A percentile compares a stretch with the other conserved stretches of the same genome.
Evolutionary conservation across 164 flowering plant genomes (phyloP).

Genomic region (Magnolia changhungtana): DNA sequence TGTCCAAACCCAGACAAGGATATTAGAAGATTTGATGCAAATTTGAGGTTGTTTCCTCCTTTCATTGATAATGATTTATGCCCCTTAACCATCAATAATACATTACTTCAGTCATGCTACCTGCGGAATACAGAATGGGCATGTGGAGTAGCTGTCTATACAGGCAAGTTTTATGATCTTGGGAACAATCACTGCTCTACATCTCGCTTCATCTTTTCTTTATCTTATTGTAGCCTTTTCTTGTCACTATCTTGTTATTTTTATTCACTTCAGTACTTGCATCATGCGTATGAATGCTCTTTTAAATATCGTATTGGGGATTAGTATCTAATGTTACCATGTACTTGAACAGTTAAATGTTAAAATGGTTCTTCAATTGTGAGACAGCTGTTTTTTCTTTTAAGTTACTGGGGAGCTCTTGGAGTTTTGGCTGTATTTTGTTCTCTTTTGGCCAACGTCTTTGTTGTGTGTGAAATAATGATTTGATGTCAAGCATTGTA

Average conservation of each 20-base stretch:
- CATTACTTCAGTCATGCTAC: slow-evolving; percentile 96
- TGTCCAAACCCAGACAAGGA: slow-evolving; percentile 95
- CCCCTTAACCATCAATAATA: slow-evolving; percentile 89
- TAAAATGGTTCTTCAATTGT: neutral
- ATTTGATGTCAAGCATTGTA: neutral
- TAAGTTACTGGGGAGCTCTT: neutral
- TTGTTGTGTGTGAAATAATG: neutral
- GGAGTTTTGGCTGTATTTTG: neutral
- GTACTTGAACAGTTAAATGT: neutral
- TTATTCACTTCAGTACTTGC: neutral
- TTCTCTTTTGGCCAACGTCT: neutral
- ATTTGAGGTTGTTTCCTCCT: slow-evolving; percentile 89
- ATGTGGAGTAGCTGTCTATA: slow-evolving; percentile 97
- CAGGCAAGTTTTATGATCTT: slow-evolving; percentile 50
- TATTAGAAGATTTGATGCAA: slow-evolving; percentile 94
- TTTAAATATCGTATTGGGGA: neutral
- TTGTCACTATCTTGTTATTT: too few relatives aligned
- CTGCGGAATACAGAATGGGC: slow-evolving; percentile 97
- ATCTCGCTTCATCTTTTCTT: neutral
- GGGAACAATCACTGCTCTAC: too few relatives aligned
- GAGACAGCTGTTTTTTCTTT: neutral
- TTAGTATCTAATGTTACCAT: neutral
- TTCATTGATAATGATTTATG: slow-evolving; percentile 94
- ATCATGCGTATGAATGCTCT: neutral
- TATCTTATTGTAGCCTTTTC: neutral